Evolutionary conservation across 2,329 filamentous ascomycete genomes (phyloP), one percentile per base, ranked within the genome.

Genomic region (Alternaria incomplexa): DNA sequence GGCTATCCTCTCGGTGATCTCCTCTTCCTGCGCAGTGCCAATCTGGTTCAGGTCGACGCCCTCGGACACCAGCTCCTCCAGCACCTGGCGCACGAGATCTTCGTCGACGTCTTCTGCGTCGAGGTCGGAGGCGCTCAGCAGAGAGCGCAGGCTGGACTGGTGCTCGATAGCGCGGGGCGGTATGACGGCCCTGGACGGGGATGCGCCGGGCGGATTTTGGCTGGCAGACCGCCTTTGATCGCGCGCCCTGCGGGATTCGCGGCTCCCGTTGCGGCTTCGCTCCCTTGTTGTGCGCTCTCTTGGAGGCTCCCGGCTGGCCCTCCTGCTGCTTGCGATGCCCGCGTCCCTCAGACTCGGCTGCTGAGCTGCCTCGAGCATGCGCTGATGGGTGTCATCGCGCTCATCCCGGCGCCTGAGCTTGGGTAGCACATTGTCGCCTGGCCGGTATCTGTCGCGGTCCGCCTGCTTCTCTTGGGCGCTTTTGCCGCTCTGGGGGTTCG

Each of bases 11-110:
- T 95, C 91, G 67, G 92, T 97, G 15, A 98, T 88, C 73, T 96
- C 93, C 73, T 97, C 93, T 75, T 97, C 93, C 73, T 93, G 92
- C 52, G 84, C 88, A 15, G 93, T 85, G 65, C 95, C 93, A 57
- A 97, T 89, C 67, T 94, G 94, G 72, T 96, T 92, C 58, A 97
- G 82, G 75, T 97, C 94, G 50, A 97, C 89, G 17, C 93, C 94
- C 72, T 97, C 93, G 32, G 97, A 81, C 20, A 97, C 82, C 0
- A 95, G 93, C 74, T 97, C 93, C 67, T 95, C 91, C 69, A 94
- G 87, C 62, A 97, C 97, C 76, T 97, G 93, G 46, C 93, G 88
- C 69, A 96, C 88, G 62, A 97, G 96, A 76, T 97, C 93, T 63
- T 91, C 89, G 76, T 97, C 91, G 71, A 97, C 90, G 68, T 95